phyloP scores from a whole-genome alignment of 805 yeast genomes.

The Wickerhamiella lipophila region DNA sequence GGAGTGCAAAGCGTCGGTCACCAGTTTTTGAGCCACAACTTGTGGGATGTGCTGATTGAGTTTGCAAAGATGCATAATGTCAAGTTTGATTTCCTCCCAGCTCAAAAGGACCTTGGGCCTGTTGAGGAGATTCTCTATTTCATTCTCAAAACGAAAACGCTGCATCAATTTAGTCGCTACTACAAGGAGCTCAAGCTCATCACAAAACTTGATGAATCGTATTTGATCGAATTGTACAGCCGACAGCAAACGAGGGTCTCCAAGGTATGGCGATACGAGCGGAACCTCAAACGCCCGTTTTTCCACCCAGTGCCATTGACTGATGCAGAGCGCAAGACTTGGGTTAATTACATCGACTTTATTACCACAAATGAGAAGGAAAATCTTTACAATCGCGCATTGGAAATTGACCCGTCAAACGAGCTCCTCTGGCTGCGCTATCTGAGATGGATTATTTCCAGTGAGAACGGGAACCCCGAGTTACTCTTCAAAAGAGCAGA shows the following conservation, averaged over 20 bases:
- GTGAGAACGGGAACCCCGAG: slow-evolving; percentile 17
- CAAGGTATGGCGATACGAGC: slow-evolving; percentile 61
- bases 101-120: neutral
- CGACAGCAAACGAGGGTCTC: slow-evolving; percentile 39
- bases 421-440: slow-evolving; percentile 61
- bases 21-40: slow-evolving; percentile 61
- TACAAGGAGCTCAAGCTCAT: slow-evolving; percentile 34
- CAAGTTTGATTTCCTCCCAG: neutral
- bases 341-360: slow-evolving; percentile 53
- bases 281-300: slow-evolving; percentile 41
- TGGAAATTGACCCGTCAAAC: slow-evolving; percentile 40
- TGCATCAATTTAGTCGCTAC: slow-evolving; percentile 77
- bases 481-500: slow-evolving; percentile 42
- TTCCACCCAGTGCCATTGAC: slow-evolving; percentile 41
- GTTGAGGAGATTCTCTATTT: slow-evolving; percentile 4
- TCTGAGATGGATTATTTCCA: slow-evolving; percentile 37
- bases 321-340: slow-evolving; percentile 35
- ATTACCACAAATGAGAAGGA: slow-evolving; percentile 34
- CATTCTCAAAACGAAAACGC: slow-evolving; percentile 14
- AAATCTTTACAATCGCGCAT: slow-evolving; percentile 55
- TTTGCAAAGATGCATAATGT: slow-evolving; percentile 37
- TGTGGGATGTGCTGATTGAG: slow-evolving; percentile 71
- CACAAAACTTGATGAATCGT: slow-evolving; percentile 28
- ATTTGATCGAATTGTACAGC: slow-evolving; percentile 41
- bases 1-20: slow-evolving; percentile 46